Evolutionary conservation across 345 rosid genomes (phyloP).

Genomic region (Eucalyptus erythrocorys): DNA sequence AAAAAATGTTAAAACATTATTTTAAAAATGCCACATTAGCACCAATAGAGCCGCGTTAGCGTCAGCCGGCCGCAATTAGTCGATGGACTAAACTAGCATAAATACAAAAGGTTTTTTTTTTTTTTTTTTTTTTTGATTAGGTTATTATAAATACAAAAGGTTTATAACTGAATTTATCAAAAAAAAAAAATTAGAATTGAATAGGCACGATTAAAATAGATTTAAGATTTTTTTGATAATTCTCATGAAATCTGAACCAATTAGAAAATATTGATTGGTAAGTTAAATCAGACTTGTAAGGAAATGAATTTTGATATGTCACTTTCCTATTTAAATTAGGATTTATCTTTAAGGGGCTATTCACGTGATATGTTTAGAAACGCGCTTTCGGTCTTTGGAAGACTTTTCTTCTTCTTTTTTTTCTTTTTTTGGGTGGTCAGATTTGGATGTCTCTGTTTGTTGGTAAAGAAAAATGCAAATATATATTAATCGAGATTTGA

Average conservation of each 20-base stretch:
- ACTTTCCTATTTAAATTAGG: not conserved
- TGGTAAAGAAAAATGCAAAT: not conserved
- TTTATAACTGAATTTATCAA: no score
- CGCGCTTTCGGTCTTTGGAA: not conserved
- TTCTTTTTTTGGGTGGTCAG: no score
- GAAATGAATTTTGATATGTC: not conserved
- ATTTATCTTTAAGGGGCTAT: not conserved
- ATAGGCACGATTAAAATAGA: no score
- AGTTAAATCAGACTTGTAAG: not conserved
- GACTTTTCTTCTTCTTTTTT: not conserved
- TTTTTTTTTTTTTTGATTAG: no score
- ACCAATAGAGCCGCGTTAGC: accelerated
- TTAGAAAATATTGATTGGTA: not conserved
- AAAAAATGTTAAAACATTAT: no score
- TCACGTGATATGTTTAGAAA: not conserved
- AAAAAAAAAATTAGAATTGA: no score
- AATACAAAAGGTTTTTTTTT: no score
- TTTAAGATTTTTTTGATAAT: no score
- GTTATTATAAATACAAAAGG: no score
- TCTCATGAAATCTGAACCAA: not conserved
- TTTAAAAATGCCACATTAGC: no score
- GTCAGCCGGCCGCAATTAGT: accelerated
- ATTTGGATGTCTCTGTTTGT: not conserved
- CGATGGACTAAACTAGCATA: accelerated
- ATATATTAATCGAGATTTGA: not conserved